phyloP scores from a whole-genome alignment of 2,329 filamentous ascomycete species.

The Leptoxyphium fumago region DNA sequence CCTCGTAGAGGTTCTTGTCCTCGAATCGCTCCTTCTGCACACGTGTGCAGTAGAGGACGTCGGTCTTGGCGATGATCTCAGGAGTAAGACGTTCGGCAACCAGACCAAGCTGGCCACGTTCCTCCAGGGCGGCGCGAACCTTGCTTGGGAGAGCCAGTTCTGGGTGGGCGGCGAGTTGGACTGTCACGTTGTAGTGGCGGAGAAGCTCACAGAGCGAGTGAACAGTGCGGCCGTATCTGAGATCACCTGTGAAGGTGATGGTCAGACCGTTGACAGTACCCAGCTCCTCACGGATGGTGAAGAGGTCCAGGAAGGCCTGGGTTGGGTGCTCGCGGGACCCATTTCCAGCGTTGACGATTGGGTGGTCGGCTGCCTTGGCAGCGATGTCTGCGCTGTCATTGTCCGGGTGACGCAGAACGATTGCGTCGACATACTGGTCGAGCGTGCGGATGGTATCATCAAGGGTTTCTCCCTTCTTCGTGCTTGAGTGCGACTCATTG shows the following conservation, averaged over 20 bases:
- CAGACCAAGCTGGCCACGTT: conserved; percentile 59
- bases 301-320: conserved; percentile 92
- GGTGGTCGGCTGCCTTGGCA: conserved; percentile 74
- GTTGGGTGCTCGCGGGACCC: conserved; percentile 93
- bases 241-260: conserved; percentile 89
- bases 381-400: conserved; percentile 68
- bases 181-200: conserved; percentile 84
- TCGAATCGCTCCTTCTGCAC: conserved; percentile 94
- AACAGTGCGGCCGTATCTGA: conserved; percentile 84
- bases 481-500: conserved; percentile 70
- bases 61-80: conserved; percentile 71
- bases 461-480: conserved; percentile 85
- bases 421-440: conserved; percentile 83
- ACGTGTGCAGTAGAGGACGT: conserved; percentile 92
- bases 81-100: conserved; percentile 70
- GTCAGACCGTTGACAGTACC: conserved; percentile 90
- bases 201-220: conserved; percentile 91
- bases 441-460: conserved; percentile 90
- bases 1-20: conserved; percentile 66
- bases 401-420: conserved; percentile 88
- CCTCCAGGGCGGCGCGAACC: conserved; percentile 56
- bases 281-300: conserved; percentile 94
- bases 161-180: conserved; percentile 80
- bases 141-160: conserved; percentile 61
- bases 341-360: conserved; percentile 94